Evolutionary conservation across 1,139 yeast genomes (phyloP).

Genomic region (Hyphopichia khmerensis): DNA sequence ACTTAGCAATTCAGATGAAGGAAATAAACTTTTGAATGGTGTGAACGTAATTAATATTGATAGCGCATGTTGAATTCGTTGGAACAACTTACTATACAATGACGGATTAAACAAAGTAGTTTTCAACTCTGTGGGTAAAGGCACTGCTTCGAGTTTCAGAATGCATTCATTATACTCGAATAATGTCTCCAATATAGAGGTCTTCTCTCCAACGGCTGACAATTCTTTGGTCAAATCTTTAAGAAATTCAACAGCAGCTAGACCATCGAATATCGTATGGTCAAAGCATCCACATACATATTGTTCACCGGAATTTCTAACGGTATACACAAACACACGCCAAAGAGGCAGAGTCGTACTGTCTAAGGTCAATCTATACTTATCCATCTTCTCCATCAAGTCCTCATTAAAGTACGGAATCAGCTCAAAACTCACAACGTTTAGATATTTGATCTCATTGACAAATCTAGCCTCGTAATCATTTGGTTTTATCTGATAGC

Average conservation of each 20-base stretch:
- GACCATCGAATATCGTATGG: slow-evolving; percentile 38
- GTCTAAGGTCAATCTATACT: slow-evolving; percentile 11
- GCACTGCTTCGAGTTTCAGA: not conserved
- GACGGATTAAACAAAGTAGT: not conserved
- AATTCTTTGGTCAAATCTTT: slow-evolving; percentile 23
- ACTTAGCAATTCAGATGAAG: not conserved
- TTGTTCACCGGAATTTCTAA: slow-evolving; percentile 12
- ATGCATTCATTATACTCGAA: not conserved
- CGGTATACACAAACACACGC: slow-evolving; percentile 22
- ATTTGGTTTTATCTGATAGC: slow-evolving; percentile 9
- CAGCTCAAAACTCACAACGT: slow-evolving; percentile 19
- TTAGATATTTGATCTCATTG: slow-evolving; percentile 18
- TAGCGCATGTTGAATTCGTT: not conserved
- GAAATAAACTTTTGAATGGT: too few species aligned
- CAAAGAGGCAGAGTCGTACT: slow-evolving; percentile 24
- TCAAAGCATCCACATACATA: slow-evolving; percentile 27
- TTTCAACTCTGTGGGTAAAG: not conserved
- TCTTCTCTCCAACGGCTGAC: not conserved
- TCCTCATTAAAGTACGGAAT: slow-evolving; percentile 13
- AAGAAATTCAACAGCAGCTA: slow-evolving; percentile 31
- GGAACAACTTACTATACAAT: not conserved
- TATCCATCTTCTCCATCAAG: slow-evolving; percentile 16
- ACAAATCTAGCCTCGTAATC: slow-evolving; percentile 20
- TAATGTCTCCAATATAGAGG: not conserved
- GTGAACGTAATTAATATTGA: too few species aligned